Base-by-base conservation (phyloP, 108 stramenopile species). In the Skeletonema tropicum region DNA sequence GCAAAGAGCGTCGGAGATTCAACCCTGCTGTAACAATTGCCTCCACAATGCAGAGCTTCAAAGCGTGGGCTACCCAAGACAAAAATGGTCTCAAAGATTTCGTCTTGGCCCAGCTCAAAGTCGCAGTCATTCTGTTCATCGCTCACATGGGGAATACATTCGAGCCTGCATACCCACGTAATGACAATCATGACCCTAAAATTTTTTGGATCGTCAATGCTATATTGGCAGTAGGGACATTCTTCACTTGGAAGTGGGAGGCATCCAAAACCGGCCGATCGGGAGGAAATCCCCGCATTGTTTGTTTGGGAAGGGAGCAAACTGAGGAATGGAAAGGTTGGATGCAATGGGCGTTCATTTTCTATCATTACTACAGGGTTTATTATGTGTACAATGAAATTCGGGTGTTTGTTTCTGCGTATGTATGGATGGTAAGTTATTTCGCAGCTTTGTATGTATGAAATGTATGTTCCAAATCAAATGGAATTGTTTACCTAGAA, bases 281-380 rank as follows among this genome's bases (percentile, higher is more conserved):
- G 5, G 80, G 61, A n/a, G 76, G 83, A 26, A 39, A 73, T 15
- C 71, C 84, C n/a, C 81, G 89, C 13, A 84, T 90, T n/a, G 64
- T 85, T 14, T 62, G 86, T 15, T 71, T 90, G 66, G 76, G 76
- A 7, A 82, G 89, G 58, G 74, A 84, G 60, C 89, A 90, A 71
- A 90, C 89, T 30, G 89, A 90, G 79, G 97, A 97, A 74, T 97
- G 97, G 97, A 97, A 97, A 76, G 97, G 97, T 32, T 97, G 97
- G 97, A 97, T 97, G 97, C 97, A 97, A 46, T 83, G 83, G 83
- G 87, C 88, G 38, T 94, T 92, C 61, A 83, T 93, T 58, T 83
- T 90, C 71, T 97, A 97, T 83, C 97, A 97, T 79, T 97, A 97
- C 78, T 97, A 94, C 72, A 80, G 90, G 48, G 90, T 89, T 15